Conservation (phyloP, 768 basidiomycete species). For the Sutorius australiensis region DNA sequence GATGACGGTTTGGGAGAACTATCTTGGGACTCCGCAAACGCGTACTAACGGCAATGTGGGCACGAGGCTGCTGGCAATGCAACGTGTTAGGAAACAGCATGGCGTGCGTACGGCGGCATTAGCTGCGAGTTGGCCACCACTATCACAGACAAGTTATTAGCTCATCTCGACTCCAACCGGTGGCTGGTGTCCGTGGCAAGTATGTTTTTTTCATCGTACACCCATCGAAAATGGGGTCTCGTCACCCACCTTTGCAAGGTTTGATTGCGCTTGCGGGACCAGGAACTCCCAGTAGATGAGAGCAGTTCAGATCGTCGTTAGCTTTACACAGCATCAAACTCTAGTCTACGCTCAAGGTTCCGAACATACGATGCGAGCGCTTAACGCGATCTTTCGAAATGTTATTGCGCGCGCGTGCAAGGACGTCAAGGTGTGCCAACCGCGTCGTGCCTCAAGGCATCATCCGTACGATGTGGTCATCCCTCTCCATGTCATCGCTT, state of each 20-base stretch:
- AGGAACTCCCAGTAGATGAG: background rate
- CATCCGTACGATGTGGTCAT: background rate
- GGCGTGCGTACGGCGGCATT: constrained; percentile 17
- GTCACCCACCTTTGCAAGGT: background rate
- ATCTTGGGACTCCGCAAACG: constrained; percentile 20
- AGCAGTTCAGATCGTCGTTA: background rate
- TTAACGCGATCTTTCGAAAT: background rate
- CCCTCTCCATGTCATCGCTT: background rate
- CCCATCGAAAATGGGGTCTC: background rate
- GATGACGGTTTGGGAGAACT: background rate
- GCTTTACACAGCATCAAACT: background rate
- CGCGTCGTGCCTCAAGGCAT: background rate
- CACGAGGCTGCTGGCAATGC: constrained; percentile 24
- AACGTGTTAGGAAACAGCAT: constrained; percentile 11
- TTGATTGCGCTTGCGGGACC: background rate
- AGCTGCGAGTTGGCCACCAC: constrained; percentile 2
- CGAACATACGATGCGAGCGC: background rate
- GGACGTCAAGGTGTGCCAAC: background rate
- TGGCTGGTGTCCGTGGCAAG: background rate
- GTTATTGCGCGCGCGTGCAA: background rate
- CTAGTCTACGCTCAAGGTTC: background rate
- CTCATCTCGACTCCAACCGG: constrained; percentile 14
- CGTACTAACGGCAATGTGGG: constrained; percentile 17
- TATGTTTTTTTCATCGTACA: constrained; percentile 9
- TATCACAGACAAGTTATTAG: constrained; percentile 6